Base-by-base conservation (phyloP, 2,329 filamentous ascomycete genomes). In the Trichoderma afroharzianum region DNA sequence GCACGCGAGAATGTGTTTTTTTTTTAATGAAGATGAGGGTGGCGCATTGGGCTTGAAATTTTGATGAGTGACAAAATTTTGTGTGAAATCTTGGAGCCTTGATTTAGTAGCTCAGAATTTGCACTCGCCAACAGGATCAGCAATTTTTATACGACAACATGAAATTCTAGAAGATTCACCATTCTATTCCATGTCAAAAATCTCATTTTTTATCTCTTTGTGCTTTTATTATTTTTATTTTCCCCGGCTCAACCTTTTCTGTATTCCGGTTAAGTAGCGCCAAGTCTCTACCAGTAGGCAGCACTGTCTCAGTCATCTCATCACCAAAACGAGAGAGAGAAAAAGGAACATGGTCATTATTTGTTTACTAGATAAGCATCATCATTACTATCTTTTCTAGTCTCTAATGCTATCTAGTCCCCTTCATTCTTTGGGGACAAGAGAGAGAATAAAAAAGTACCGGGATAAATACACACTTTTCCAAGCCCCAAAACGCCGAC, bases 401-500 rank as follows among this genome's bases (percentile, higher is more conserved):
- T 71, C 50, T 59, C 55, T 69, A 69, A 33, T 57, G 24, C 68
- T 72, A 71, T 43, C 68, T 72, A 71, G 36, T 58, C 68, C 71
- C 32, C 63, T 70, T 71, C 71, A 70, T 72, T 75, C 72, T 73
- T 33, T 53, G 71, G 73, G 74, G 75, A 63, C 36, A 69, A 68
- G 58, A 73, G 55, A 62, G 71, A 63, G 33, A 70, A 68, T 61
- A 73, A 61, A 58, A 67, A 21, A 50, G 18, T 58, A 61, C 33
- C 47, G 39, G 33, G 47, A 67, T 53, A 61, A 55, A 66, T 72
- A 75, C 73, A 76, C 74, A 73, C 59, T 72, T 73, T 73, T 71
- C 24, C 57, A 43, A 47, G 6, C 21, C 39, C 67, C 58, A 28
- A 68, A 74, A 73, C 36, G 62, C 68, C 71, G 55, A 43, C 32